Evolutionary conservation across 257 asterid species (phyloP).

Genomic region (Ophiorrhiza pumila): DNA sequence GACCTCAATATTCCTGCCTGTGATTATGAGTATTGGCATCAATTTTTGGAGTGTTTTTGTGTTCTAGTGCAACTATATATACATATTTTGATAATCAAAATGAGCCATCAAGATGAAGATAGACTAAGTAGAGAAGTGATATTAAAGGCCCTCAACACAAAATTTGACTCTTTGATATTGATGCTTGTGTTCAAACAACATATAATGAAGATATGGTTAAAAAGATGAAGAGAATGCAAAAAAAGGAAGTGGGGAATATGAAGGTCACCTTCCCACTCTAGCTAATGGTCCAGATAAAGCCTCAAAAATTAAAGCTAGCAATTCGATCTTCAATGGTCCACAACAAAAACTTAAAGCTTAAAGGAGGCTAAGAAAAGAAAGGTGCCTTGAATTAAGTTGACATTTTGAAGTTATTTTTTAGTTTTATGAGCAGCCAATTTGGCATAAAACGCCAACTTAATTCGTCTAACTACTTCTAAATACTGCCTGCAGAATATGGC

Average conservation of each 20-base stretch:
- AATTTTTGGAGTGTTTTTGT: constrained; percentile 3
- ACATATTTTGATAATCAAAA: constrained; percentile 13
- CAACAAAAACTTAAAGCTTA: constrained; percentile 24
- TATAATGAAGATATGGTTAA: constrained; percentile 27
- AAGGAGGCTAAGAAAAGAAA: constrained; percentile 14
- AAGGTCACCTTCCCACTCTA: constrained; percentile 23
- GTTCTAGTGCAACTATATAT: constrained; percentile 10
- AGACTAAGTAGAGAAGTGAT: constrained; percentile 22
- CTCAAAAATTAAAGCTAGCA: constrained; percentile 20
- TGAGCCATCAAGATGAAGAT: constrained; percentile 21
- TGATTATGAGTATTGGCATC: constrained; percentile 11
- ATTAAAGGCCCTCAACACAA: constrained; percentile 25
- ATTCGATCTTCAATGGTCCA: constrained; percentile 20
- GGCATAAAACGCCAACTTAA: not conserved
- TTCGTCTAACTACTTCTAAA: not conserved
- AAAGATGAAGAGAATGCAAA: constrained; percentile 3
- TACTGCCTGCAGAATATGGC: constrained; percentile 3
- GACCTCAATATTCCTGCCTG: constrained; percentile 18
- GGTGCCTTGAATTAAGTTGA: constrained; percentile 12
- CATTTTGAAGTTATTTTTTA: constrained; percentile 1
- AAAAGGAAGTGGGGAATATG: constrained; percentile 13
- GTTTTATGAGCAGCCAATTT: not conserved
- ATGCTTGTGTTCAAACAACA: constrained; percentile 31
- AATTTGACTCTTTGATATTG: constrained; percentile 34
- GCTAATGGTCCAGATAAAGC: constrained; percentile 27